Evolutionary conservation across 2,329 filamentous ascomycete genomes (phyloP), one percentile per base, ranked within the genome.

Genomic region (Emmonsiellopsis sp.): DNA sequence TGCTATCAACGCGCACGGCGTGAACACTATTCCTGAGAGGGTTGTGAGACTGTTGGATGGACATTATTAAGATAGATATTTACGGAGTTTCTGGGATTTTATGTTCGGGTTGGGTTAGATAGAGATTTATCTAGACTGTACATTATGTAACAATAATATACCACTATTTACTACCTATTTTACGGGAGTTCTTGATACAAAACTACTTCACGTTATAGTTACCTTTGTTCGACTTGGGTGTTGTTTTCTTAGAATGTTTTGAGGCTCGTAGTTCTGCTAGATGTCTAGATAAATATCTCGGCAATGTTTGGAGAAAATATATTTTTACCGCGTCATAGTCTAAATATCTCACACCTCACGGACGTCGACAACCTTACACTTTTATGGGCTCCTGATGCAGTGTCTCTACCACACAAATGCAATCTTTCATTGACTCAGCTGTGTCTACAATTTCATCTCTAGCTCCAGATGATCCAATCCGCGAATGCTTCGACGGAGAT

Each of bases 1-100:
- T 67, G 93, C 92, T 47, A 94, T 96, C 57, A 81, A 85, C 54
- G 88, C 87, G 5, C 84, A 96, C 66, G 91, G 92, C 2, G 84
- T 95, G 7, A 82, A 89, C 53, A 64, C 66, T 14, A 72, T 75
- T 50, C 70, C 71, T 2, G 65, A 66, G 40, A 63, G 71, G 40
- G 67, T 73, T 36, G 68, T 74, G 55, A 67, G 70, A 42, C 63
- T 74, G 49, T 56, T 76, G 55, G 69, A 73, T 45, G 64, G 54
- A 13, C 34, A 53, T 39, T 60, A 56, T 37, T 53, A 44, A 27
- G 21, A 27, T 27, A 27, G 21, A 27, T 27, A 27, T 27, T 27
- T 27, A 27, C 3, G 21, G 21, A 27, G 21, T 27, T 27, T 27
- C 21, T 27, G 21, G 36, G 13, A 40, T 6, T 44, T 39, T n/a